Percentiles rank a stretch among this genome's conserved stretches.
phyloP scores from a whole-genome alignment of 768 basidiomycete genomes.

The Russula virescens region DNA sequence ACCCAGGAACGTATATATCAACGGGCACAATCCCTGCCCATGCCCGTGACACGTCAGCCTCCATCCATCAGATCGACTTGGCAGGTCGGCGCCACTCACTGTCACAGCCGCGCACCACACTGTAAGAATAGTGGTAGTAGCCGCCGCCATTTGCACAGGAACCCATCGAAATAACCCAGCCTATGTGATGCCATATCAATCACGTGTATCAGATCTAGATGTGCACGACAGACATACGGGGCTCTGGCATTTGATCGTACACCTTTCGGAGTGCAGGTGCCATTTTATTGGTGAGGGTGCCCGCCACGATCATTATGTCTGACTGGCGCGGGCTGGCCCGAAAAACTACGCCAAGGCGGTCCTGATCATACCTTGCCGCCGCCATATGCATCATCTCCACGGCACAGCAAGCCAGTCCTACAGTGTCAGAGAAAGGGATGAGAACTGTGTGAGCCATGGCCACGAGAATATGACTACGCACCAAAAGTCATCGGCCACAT shows the following conservation, averaged over 20 bases:
- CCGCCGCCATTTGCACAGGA: slow-evolving; percentile 98
- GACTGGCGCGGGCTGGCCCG: slow-evolving; percentile 98
- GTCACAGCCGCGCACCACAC: slow-evolving; percentile 97
- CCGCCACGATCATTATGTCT: slow-evolving; percentile 99
- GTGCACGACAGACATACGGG: slow-evolving; percentile 46
- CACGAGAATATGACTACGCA: slow-evolving; percentile 25
- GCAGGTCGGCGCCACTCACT: slow-evolving; percentile 43
- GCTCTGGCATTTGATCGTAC: slow-evolving; percentile 98
- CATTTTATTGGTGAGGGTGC: slow-evolving; percentile 99
- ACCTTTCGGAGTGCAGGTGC: slow-evolving; percentile 95
- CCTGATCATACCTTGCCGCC: slow-evolving; percentile 97
- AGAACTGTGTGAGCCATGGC: not conserved
- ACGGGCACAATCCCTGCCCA: slow-evolving; percentile 93
- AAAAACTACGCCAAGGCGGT: slow-evolving; percentile 94
- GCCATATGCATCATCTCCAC: slow-evolving; percentile 99
- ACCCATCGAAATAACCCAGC: slow-evolving; percentile 99
- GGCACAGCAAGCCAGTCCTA: slow-evolving; percentile 96
- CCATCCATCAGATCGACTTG: slow-evolving; percentile 2
- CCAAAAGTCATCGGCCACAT: slow-evolving; percentile 99
- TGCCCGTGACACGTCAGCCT: slow-evolving; percentile 29
- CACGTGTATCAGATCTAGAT: not conserved
- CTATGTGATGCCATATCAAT: slow-evolving; percentile 31
- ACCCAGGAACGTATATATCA: slow-evolving; percentile 96
- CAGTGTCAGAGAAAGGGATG: not conserved
- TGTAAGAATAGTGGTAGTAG: slow-evolving; percentile 98